Evolutionary conservation across 176 grass and related monocot genomes (phyloP), one percentile per base, ranked within the genome.

Genomic region (Elaeis guineensis): DNA sequence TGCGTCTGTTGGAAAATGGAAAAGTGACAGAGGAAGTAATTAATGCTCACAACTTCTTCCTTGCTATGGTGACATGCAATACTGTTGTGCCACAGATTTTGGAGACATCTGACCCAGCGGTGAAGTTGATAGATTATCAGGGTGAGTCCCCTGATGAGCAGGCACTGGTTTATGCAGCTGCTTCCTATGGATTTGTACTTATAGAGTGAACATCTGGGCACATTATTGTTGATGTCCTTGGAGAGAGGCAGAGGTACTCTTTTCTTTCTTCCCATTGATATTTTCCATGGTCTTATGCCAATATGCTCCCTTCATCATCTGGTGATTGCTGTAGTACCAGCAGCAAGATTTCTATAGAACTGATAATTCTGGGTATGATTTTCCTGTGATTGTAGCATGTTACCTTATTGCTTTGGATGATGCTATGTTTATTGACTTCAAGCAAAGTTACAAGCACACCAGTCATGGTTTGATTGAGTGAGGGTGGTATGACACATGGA

Each of bases 131-230:
- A 52, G 85, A 89, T 66, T 95, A 95, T 71, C 85, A 95, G 64
- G 90, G 90, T 15, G 85, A 95, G 71, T 89, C 85, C 50, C 85
- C 90, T 75, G 90, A 95, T 39, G 90, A 95, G 44, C 90, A 89
- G 51, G 90, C 90, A 64, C 75, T 95, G 67, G 82, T 85, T 54
- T 95, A 86, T 66, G 90, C 90, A 23, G 85, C 90, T 54, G 90
- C 85, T 23, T 75, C 85, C 69, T 95, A 86, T 83, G 90, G 90
- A 20, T 83, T 89, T 72, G 85, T 95, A 51, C 80, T 95, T 64
- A 58, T 89, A 62, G 85, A 95, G 69, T 73, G 90, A 62, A 89
- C 85, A 25, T 86, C 90, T 80, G 79, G 85, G 54, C 79, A 86
- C 57, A 50, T 95, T 19, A 76, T 83, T 25, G 70, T 95, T 49